Conservation (phyloP, 805 yeast species). For the Saturnispora zaruensis region DNA sequence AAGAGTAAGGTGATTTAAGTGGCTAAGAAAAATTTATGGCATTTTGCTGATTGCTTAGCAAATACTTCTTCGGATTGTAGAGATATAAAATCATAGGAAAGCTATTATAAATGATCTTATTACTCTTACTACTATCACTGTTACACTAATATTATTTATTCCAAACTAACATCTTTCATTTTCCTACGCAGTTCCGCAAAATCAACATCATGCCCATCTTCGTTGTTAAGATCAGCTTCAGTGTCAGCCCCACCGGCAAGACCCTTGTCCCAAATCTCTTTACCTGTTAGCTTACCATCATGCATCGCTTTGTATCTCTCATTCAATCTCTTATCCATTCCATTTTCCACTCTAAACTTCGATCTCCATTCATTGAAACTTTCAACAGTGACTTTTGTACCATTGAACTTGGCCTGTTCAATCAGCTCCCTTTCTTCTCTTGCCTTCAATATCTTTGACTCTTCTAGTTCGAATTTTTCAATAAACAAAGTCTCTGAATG, state of each 20-base stretch:
- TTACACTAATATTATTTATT: not conserved
- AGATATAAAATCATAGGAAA: not conserved
- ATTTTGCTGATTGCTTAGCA: not conserved
- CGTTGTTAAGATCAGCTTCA: constrained; percentile 26
- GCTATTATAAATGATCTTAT: not conserved
- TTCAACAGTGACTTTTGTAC: constrained; percentile 81
- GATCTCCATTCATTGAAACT: constrained; percentile 67
- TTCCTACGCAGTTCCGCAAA: constrained; percentile 12
- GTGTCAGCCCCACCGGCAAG: constrained; percentile 62
- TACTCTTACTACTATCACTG: not conserved
- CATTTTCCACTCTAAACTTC: constrained; percentile 62
- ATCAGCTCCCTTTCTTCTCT: constrained; percentile 60
- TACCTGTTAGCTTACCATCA: constrained; percentile 74
- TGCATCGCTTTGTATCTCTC: constrained; percentile 50
- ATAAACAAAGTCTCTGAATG: constrained; percentile 63
- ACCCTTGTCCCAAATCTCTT: constrained; percentile 84
- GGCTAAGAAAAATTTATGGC: not conserved
- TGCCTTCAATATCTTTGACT: constrained; percentile 49
- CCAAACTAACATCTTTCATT: constrained; percentile 10
- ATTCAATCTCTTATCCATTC: constrained; percentile 50
- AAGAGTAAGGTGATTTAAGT: not conserved
- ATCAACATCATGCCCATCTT: constrained; percentile 23
- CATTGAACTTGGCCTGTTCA: constrained; percentile 84
- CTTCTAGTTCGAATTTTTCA: constrained; percentile 44
- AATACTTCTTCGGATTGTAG: not conserved